phyloP scores from a whole-genome alignment of 306 rosid species.

The Rosa lucieae region DNA sequence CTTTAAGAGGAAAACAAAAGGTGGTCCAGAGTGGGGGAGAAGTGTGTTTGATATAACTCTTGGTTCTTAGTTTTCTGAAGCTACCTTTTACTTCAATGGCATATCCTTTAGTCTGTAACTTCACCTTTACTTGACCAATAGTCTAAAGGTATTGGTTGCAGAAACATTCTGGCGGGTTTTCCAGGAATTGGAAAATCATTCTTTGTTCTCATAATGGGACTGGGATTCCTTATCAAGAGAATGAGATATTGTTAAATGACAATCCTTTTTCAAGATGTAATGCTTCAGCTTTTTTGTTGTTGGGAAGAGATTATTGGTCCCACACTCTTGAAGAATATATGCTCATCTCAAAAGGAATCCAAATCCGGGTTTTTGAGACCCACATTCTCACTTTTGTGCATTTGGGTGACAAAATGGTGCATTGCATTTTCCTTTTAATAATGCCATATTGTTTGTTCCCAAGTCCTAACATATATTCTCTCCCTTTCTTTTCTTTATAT shows the following conservation, averaged over 20 bases:
- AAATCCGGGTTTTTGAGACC: slow-evolving; percentile 24
- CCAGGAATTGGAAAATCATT: slow-evolving; percentile 11
- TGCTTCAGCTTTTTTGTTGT: slow-evolving; percentile 13
- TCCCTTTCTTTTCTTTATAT: slow-evolving; percentile 5
- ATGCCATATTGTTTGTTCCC: slow-evolving; percentile 21
- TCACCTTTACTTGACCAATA: slow-evolving; percentile 10
- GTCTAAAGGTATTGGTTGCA: slow-evolving; percentile 1
- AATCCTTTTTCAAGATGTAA: neutral
- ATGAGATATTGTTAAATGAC: neutral
- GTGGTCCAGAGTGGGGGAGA: neutral
- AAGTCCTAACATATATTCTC: slow-evolving; percentile 12
- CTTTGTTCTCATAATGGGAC: neutral
- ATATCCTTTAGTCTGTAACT: slow-evolving; percentile 12
- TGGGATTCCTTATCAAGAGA: slow-evolving; percentile 8
- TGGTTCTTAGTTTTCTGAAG: neutral
- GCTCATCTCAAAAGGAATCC: slow-evolving; percentile 38
- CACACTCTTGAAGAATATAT: slow-evolving; percentile 42
- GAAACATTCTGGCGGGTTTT: slow-evolving; percentile 29
- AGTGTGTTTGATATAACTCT: neutral
- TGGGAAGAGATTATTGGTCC: slow-evolving; percentile 24
- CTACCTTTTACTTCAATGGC: neutral
- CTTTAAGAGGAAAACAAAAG: neutral
- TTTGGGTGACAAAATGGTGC: slow-evolving; percentile 20
- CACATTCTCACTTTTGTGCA: slow-evolving; percentile 13
- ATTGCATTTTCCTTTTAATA: slow-evolving; percentile 15